A percentile compares a stretch with the other conserved stretches of the same genome.
Conservation (phyloP, 2,329 filamentous ascomycete genomes). For the Curvularia spicifera region DNA sequence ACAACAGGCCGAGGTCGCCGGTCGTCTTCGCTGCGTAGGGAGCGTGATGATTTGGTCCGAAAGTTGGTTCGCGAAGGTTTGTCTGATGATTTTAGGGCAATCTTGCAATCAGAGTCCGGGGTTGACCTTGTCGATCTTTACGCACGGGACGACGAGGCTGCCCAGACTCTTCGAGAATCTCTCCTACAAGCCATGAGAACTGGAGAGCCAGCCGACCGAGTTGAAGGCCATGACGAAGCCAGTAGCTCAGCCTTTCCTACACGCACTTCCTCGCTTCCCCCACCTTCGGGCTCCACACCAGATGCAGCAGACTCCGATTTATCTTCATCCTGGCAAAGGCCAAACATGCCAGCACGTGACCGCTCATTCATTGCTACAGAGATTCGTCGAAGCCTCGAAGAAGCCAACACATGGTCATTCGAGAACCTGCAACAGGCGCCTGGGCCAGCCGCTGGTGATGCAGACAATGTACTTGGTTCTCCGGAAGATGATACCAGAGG, state of each 20-base stretch:
- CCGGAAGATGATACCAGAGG: constrained; percentile 35
- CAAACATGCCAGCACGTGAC: constrained; percentile 56
- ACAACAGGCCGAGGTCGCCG: constrained; percentile 22
- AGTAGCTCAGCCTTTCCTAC: constrained; percentile 16
- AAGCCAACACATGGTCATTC: constrained; percentile 47
- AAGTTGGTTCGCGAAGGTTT: constrained; percentile 28
- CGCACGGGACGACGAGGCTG: background rate
- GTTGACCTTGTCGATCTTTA: constrained; percentile 21
- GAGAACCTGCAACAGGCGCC: constrained; percentile 28
- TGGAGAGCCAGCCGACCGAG: constrained; percentile 12
- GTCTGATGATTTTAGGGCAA: constrained; percentile 26
- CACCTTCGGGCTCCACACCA: constrained; percentile 4
- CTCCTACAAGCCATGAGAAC: constrained; percentile 15
- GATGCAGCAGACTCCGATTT: constrained; percentile 16
- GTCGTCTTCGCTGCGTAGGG: constrained; percentile 24
- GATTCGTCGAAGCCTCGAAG: constrained; percentile 57
- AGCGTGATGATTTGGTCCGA: constrained; percentile 23
- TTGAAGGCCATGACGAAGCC: constrained; percentile 6
- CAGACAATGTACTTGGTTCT: constrained; percentile 24
- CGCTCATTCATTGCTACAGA: constrained; percentile 55
- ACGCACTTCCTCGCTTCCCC: constrained; percentile 25
- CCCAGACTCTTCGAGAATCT: constrained; percentile 13
- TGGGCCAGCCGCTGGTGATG: constrained; percentile 5
- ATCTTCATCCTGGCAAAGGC: constrained; percentile 41
- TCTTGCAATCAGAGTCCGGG: constrained; percentile 20